Evolutionary conservation across 345 rosid genomes (phyloP).

Genomic region (Cardiospermum halicacabum): DNA sequence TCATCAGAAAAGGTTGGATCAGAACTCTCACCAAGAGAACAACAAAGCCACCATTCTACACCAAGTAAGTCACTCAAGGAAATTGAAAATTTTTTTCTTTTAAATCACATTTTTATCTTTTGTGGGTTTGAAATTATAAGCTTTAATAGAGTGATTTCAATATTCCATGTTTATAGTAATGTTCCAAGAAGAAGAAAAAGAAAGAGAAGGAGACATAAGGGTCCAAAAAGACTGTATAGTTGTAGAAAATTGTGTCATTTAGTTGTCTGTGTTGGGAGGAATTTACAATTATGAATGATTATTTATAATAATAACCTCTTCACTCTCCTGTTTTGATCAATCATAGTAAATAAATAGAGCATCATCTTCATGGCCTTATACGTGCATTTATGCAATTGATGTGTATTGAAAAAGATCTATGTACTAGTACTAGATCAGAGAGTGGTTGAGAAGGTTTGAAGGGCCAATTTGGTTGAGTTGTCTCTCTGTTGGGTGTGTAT

Average conservation of each 20-base stretch:
- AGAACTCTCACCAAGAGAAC: constrained; percentile 74
- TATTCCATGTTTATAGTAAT: constrained; percentile 20
- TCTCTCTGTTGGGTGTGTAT: constrained; percentile 10
- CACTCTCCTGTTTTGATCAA: not conserved
- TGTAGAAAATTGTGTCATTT: constrained; percentile 24
- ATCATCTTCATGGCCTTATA: not conserved
- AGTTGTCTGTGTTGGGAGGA: constrained; percentile 27
- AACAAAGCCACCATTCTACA: constrained; percentile 34
- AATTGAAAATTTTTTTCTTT: not conserved
- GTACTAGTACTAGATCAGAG: not conserved
- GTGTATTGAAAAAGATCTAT: not conserved
- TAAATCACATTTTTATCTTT: constrained; percentile 6
- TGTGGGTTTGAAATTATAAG: constrained; percentile 11
- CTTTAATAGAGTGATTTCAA: not conserved
- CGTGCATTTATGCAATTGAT: not conserved
- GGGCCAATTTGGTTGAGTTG: constrained; percentile 12
- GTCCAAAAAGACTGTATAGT: constrained; percentile 22
- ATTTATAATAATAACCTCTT: not conserved
- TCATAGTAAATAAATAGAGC: not conserved
- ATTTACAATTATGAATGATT: too few species aligned
- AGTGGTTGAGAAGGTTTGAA: not conserved
- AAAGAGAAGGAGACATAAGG: constrained; percentile 20
- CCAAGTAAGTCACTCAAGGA: too few species aligned
- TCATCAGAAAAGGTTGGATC: constrained; percentile 81
- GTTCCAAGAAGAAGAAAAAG: constrained; percentile 36